These are phyloP conservation scores for Graphiopsis chlorocephala DNA, from an alignment of 2,329 filamentous ascomycete genomes.

Conservation along the genomic window DNA sequence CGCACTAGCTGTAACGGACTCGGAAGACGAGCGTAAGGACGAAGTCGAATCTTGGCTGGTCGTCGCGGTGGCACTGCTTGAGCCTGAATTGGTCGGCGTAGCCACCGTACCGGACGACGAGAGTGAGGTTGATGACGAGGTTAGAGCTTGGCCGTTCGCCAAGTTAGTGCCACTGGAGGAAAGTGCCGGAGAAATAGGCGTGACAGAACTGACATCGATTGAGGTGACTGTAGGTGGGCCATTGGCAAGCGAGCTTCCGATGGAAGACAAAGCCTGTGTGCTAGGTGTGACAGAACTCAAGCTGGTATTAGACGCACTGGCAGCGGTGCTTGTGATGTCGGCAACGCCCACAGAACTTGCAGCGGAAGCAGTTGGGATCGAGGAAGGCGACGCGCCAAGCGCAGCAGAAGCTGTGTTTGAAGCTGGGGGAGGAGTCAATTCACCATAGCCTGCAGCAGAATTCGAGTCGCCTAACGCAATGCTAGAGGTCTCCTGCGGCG, in stretches of 20 bases:
- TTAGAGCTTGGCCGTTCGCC: neutral
- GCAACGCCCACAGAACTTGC: neutral
- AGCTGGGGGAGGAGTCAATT: neutral
- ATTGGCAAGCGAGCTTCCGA: conserved; percentile 1
- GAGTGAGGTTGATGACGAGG: neutral
- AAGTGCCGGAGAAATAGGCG: neutral
- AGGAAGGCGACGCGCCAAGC: neutral
- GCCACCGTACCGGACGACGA: neutral
- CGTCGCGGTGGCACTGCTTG: neutral
- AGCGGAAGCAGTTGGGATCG: neutral
- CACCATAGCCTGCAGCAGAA: neutral
- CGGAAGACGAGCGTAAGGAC: neutral
- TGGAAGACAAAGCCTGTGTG: neutral
- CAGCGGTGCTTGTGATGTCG: neutral
- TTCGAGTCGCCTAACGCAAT: neutral
- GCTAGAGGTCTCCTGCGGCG: neutral
- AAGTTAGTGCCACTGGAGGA: neutral
- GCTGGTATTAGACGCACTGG: neutral
- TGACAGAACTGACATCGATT: neutral
- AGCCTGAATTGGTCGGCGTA: neutral
- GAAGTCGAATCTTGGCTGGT: neutral
- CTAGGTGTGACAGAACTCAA: conserved; percentile 1
- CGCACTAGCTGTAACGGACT: neutral
- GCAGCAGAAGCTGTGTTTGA: neutral
- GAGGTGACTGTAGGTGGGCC: neutral